Percentiles rank a stretch among this genome's conserved stretches.
These are phyloP conservation scores for Mycena floridula DNA, from an alignment of 768 basidiomycete species.

Conservation along the genomic window DNA sequence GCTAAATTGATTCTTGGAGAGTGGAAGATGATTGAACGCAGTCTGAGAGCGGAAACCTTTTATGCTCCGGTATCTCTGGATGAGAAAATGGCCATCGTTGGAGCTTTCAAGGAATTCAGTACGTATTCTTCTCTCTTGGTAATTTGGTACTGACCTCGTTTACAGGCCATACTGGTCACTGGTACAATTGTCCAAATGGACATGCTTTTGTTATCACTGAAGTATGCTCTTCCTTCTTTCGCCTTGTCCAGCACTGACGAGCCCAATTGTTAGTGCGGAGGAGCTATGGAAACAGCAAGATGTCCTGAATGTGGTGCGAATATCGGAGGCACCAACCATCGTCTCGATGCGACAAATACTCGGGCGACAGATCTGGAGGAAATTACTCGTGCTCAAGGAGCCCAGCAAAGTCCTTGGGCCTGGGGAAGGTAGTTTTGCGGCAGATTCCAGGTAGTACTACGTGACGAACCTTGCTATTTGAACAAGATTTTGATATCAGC, in stretches of 20 bases:
- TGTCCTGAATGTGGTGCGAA: slow-evolving; percentile 36
- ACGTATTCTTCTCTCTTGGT: not conserved
- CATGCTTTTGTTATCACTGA: slow-evolving; percentile 33
- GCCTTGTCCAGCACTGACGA: no score
- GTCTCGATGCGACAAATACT: not conserved
- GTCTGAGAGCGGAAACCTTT: slow-evolving; percentile 22
- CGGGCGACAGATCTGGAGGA: not conserved
- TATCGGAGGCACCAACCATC: slow-evolving; percentile 30
- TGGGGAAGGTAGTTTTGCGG: not conserved
- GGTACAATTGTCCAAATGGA: not conserved
- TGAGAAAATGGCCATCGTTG: not conserved
- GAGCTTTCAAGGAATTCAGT: not conserved
- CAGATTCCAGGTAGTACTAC: no score
- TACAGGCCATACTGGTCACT: not conserved
- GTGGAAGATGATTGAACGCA: not conserved
- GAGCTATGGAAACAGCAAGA: slow-evolving; percentile 23
- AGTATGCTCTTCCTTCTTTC: slow-evolving; percentile 21
- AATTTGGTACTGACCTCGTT: not conserved
- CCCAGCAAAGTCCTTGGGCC: not conserved
- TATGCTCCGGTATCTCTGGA: slow-evolving; percentile 24
- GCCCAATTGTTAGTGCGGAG: slow-evolving; percentile 29
- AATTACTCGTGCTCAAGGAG: not conserved
- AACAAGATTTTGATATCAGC: no score
- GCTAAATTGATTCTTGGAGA: not conserved
- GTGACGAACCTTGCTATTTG: no score